Evolutionary conservation across 2,329 filamentous ascomycete genomes (phyloP).

Genomic region (Clarireedia homoeocarpa): DNA sequence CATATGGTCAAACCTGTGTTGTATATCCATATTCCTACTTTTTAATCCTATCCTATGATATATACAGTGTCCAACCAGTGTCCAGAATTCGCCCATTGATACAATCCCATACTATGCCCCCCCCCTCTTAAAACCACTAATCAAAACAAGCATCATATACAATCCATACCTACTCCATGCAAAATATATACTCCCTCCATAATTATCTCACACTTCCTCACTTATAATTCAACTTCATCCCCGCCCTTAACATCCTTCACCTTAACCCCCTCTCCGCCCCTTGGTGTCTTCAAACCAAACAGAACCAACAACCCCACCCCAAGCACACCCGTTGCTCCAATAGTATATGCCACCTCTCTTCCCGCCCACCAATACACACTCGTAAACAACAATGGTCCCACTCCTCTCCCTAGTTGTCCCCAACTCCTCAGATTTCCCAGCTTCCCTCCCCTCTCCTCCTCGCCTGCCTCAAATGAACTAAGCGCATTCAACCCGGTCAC

Average conservation of each 20-base stretch:
- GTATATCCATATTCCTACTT: no score
- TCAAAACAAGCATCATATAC: no score
- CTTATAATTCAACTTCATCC: constrained; percentile 1
- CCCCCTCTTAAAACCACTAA: no score
- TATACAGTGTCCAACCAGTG: no score
- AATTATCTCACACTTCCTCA: background rate
- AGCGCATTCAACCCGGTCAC: constrained; percentile 90
- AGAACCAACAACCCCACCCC: constrained; percentile 66
- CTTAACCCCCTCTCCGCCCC: constrained; percentile 22
- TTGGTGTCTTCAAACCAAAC: constrained; percentile 49
- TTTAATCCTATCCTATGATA: no score
- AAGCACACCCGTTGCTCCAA: constrained; percentile 74
- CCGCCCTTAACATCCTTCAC: constrained; percentile 16
- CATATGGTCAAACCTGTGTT: no score
- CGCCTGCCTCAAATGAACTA: constrained; percentile 79
- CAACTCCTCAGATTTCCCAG: constrained; percentile 72
- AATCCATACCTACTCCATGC: no score
- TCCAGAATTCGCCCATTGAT: no score
- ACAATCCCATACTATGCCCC: no score
- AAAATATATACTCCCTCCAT: background rate
- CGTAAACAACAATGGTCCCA: constrained; percentile 86
- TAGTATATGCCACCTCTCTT: constrained; percentile 71
- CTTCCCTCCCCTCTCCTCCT: constrained; percentile 75
- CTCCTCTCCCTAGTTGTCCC: constrained; percentile 81
- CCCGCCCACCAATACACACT: constrained; percentile 98